Evolutionary conservation across 805 yeast genomes (phyloP).

Genomic region (Metschnikowia peoriensis): DNA sequence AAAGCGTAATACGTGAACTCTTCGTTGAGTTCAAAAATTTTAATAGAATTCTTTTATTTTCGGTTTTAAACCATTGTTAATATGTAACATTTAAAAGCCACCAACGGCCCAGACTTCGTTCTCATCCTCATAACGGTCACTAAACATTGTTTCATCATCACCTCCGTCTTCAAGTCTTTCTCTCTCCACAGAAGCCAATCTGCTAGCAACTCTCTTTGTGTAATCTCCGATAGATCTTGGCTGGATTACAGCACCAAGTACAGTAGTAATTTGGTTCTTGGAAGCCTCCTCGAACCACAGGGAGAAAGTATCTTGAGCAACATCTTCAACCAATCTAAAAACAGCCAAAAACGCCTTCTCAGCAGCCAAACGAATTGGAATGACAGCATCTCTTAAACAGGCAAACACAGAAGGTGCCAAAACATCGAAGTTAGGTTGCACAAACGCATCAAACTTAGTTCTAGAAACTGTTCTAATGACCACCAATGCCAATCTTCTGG

Average conservation of each 20-base stretch:
- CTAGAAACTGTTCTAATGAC: conserved; percentile 74
- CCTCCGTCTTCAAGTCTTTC: conserved; percentile 90
- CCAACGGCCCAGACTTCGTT: conserved; percentile 88
- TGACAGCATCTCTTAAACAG: conserved; percentile 81
- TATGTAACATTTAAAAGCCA: conserved; percentile 26
- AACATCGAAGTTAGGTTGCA: conserved; percentile 52
- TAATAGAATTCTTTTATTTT: conserved; percentile 1
- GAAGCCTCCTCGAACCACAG: conserved; percentile 57
- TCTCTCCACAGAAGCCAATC: conserved; percentile 83
- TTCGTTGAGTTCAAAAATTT: background rate
- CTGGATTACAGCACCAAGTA: conserved; percentile 48
- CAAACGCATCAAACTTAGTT: conserved; percentile 47
- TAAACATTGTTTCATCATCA: conserved; percentile 77
- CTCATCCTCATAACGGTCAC: conserved; percentile 85
- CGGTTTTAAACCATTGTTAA: background rate
- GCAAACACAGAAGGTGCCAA: conserved; percentile 75
- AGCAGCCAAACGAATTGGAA: conserved; percentile 92
- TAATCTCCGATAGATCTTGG: conserved; percentile 82
- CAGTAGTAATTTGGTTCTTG: conserved; percentile 36
- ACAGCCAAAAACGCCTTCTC: conserved; percentile 82
- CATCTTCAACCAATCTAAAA: conserved; percentile 71
- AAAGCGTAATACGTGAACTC: background rate
- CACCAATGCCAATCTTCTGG: conserved; percentile 76
- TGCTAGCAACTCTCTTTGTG: conserved; percentile 82
- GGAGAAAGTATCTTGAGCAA: conserved; percentile 49